Percentiles rank a stretch among this genome's conserved stretches.
Evolutionary conservation across 1,139 yeast genomes (phyloP).

Genomic region (Debaryomyces subglobosus): DNA sequence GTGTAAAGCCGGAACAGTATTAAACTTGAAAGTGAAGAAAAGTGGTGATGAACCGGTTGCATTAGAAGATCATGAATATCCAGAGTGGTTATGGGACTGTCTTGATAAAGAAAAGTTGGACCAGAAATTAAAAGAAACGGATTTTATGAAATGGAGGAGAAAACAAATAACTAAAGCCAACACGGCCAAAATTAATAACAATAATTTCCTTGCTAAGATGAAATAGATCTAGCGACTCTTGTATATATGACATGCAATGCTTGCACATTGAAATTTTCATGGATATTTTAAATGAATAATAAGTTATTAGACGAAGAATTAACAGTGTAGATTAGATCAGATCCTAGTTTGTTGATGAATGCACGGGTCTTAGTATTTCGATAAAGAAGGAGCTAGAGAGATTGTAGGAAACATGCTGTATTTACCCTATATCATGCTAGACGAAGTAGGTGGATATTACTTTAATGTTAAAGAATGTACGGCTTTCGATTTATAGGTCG

Average conservation of each 20-base stretch:
- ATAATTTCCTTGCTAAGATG: slow-evolving; percentile 69
- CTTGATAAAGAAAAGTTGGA: slow-evolving; percentile 64
- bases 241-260: slow-evolving; percentile 10
- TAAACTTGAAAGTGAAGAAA: slow-evolving; percentile 77
- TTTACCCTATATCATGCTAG: too few relatives aligned
- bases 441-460: too few relatives aligned
- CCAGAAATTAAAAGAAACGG: slow-evolving; percentile 53
- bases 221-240: slow-evolving; percentile 18
- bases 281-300: not conserved
- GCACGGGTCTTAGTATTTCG: not conserved
- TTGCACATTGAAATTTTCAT: slow-evolving; percentile 1
- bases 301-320: not conserved
- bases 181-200: slow-evolving; percentile 71
- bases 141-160: slow-evolving; percentile 69
- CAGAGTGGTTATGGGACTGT: slow-evolving; percentile 94
- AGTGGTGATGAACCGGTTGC: slow-evolving; percentile 91
- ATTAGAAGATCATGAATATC: slow-evolving; percentile 83
- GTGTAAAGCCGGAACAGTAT: slow-evolving; percentile 74
- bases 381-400: not conserved
- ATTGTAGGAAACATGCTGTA: too few relatives aligned
- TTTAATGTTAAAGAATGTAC: too few relatives aligned
- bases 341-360: not conserved
- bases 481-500: too few relatives aligned
- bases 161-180: slow-evolving; percentile 68
- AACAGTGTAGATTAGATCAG: not conserved